Base-by-base conservation (phyloP, 1,139 yeast genomes). In the Kurtzmaniella quercitrusa region DNA sequence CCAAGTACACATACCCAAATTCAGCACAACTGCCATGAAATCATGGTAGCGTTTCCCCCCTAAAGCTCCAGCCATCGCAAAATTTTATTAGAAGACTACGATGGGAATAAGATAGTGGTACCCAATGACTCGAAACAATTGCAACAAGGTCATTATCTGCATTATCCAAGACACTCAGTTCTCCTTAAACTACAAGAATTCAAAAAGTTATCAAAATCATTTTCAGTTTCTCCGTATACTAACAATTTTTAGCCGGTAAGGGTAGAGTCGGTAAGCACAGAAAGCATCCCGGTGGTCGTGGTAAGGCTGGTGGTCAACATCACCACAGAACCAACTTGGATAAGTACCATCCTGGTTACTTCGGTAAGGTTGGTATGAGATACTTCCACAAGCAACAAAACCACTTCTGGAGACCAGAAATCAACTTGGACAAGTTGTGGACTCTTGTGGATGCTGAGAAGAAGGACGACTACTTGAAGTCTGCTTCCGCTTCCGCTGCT, bases 331-430 rank as follows among this genome's bases (percentile, higher is more conserved):
- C 93, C 75, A 90, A 90, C 84, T 79, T 93, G 82, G 98, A 94
- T 77, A 93, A 91, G 79, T 94, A 87, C 96, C 99, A 94, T 77
- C 98, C 98, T 69, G 99, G 99, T 90, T 94, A 94, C 94, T 94
- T 94, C 79, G 99, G 99, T 87, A 94, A 94, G 83, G 98, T 94
- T 74, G 99, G 99, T 91, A 93, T 93, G 98, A 90, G 98, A 87
- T 86, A 88, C 86, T 94, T 87, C 96, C 98, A 90, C 91, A 85
- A 86, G 77, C 96, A 90, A 80, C 79, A 78, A 70, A 79, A 78
- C 82, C 97, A 89, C 75, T 86, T 85, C 91, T 93, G 98, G 98
- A 85, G 80, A 77, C 98, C 98, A 75, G 88, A 86, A 65, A 79
- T 94, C 78, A 94, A 94, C 94, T 81, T 94, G 74, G 98, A 94